These are phyloP conservation scores for Erythrophleum ivorense DNA, from an alignment of 331 rosid species.

Conservation along the genomic window DNA sequence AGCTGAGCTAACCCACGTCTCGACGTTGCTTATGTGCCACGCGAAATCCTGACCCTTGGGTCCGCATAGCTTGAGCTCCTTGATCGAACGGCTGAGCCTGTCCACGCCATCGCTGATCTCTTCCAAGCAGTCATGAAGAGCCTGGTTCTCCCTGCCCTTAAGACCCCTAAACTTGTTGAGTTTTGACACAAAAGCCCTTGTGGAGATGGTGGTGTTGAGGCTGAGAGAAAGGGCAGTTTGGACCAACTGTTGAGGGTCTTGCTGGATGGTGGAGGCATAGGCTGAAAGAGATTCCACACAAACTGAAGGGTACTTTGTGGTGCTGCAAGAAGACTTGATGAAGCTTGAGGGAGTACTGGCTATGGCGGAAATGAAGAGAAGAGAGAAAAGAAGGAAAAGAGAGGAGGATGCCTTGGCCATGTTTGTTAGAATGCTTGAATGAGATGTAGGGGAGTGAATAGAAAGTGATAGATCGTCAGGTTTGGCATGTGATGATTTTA, in stretches of 20 bases:
- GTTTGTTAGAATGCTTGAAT: not conserved
- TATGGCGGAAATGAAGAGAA: conserved; percentile 8
- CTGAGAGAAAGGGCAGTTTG: conserved; percentile 66
- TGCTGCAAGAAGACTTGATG: conserved; percentile 66
- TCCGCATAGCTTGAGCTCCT: conserved; percentile 60
- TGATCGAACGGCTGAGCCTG: conserved; percentile 57
- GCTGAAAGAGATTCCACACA: conserved; percentile 67
- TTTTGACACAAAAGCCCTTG: conserved; percentile 55
- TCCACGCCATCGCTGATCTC: conserved; percentile 69
- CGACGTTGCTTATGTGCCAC: conserved; percentile 90
- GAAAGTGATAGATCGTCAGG: not conserved
- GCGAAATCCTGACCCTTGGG: conserved; percentile 53
- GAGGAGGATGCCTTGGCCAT: conserved; percentile 49
- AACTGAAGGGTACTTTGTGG: conserved; percentile 60
- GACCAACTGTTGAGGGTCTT: conserved; percentile 66
- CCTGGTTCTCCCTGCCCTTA: conserved; percentile 55
- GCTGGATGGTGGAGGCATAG: conserved; percentile 58
- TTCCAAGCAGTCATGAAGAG: conserved; percentile 67
- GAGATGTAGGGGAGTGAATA: not conserved
- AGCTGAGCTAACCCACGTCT: conserved; percentile 90
- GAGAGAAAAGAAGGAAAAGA: conserved; percentile 25
- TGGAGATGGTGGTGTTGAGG: conserved; percentile 51
- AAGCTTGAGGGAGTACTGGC: conserved; percentile 43
- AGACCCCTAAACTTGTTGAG: conserved; percentile 54
- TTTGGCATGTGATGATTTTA: not conserved